These are phyloP conservation scores for Colletotrichum scovillei DNA, from an alignment of 2,329 filamentous ascomycete species.

Conservation along the genomic window DNA sequence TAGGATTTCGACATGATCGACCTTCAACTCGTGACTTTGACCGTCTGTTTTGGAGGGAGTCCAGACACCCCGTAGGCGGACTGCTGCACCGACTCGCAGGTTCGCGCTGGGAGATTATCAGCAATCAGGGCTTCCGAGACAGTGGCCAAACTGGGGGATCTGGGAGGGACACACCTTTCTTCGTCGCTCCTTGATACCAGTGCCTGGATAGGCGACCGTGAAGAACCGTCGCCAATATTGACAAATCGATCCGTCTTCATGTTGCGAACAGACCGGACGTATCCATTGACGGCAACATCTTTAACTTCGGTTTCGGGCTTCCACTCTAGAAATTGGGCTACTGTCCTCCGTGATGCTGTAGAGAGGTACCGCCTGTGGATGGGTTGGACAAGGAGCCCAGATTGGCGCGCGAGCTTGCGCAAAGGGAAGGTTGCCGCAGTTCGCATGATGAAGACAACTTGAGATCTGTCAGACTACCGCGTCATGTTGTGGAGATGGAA, in stretches of 20 bases:
- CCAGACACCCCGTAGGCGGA: conserved; percentile 84
- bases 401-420: not conserved
- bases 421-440: not conserved
- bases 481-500: not conserved
- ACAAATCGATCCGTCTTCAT: conserved; percentile 89
- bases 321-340: conserved; percentile 68
- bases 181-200: conserved; percentile 78
- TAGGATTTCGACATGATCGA: conserved; percentile 74
- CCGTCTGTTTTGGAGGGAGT: conserved; percentile 73
- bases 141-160: conserved; percentile 32
- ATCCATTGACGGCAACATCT: conserved; percentile 77
- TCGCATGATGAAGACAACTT: not conserved
- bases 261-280: conserved; percentile 84
- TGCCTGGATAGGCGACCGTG: conserved; percentile 81
- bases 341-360: conserved; percentile 52
- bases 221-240: conserved; percentile 88
- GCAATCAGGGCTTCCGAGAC: conserved; percentile 40
- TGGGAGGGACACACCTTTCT: conserved; percentile 69
- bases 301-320: conserved; percentile 55
- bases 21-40: conserved; percentile 85
- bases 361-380: conserved; percentile 44
- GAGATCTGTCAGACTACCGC: not conserved
- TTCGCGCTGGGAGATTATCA: conserved; percentile 59
- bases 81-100: conserved; percentile 83
- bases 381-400: not conserved